These are phyloP conservation scores for Hamigera avellanea DNA, from an alignment of 495 filamentous ascomycete genomes.

Conservation along the genomic window DNA sequence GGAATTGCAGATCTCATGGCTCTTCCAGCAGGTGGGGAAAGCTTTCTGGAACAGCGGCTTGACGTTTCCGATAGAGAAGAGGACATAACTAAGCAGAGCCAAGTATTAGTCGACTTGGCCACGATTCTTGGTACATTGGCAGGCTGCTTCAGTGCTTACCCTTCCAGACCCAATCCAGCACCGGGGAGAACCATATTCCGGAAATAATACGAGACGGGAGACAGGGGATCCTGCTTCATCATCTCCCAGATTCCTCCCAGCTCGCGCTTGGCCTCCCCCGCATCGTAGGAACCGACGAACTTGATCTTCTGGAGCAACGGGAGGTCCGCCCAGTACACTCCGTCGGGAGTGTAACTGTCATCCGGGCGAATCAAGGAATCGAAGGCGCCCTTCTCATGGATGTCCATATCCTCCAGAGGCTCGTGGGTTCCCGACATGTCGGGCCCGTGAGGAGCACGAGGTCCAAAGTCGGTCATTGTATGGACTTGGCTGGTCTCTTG, in stretches of 20 bases:
- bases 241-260: slow-evolving; percentile 55
- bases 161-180: slow-evolving; percentile 79
- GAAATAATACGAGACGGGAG: slow-evolving; percentile 71
- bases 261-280: slow-evolving; percentile 52
- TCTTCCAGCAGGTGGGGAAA: slow-evolving; percentile 66
- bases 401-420: slow-evolving; percentile 42
- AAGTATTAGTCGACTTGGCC: background rate
- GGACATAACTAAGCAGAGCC: slow-evolving; percentile 49
- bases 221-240: slow-evolving; percentile 70
- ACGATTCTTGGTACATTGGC: too few relatives aligned
- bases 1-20: slow-evolving; percentile 47
- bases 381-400: slow-evolving; percentile 61
- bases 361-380: slow-evolving; percentile 64
- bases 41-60: slow-evolving; percentile 58
- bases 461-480: slow-evolving; percentile 42
- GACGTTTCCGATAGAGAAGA: slow-evolving; percentile 89
- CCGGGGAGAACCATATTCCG: slow-evolving; percentile 81
- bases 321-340: slow-evolving; percentile 84
- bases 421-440: slow-evolving; percentile 40
- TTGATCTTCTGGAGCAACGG: slow-evolving; percentile 48
- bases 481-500: slow-evolving; percentile 3
- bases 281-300: slow-evolving; percentile 62
- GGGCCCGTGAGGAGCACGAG: slow-evolving; percentile 42
- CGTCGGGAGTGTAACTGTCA: slow-evolving; percentile 69
- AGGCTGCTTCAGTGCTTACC: slow-evolving; percentile 39